Evolutionary conservation across 2,329 filamentous ascomycete species (phyloP), one percentile per base, ranked within the genome.

Genomic region (Pyricularia sp.): DNA sequence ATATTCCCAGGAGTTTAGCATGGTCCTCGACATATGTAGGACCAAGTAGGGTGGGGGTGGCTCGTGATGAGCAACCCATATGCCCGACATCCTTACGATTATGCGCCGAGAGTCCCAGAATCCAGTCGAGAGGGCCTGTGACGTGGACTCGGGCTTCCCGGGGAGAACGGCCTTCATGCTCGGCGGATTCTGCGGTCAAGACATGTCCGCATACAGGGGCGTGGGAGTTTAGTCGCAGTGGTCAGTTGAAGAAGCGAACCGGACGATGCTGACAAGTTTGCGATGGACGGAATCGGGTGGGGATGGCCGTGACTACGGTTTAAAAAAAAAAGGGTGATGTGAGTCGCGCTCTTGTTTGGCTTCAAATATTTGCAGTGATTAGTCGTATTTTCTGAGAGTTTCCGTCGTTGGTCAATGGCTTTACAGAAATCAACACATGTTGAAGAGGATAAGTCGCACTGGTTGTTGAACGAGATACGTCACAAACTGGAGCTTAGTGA

Each of bases 161-260:
- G 82, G 82, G 74, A 84, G 80, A 76, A 83, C 76, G 71, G 77
- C 80, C 77, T 79, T 82, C 81, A 82, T 83, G 76, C 77, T 74
- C 73, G 69, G n/a, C 26, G 55, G 14, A 30, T 25, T 64, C 68
- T 50, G 59, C 33, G 68, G 67, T 61, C 65, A 66, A 65, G 20
- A 70, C 74, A 74, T 73, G 55, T 66, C 72, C 59, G 26, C 70
- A 50, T 50, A 50, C 42, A 50, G 42, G 42, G 5, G 42, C 20
- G 42, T 50, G 4, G 42, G 42, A 50, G 42, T 50, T 50, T 2
- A 50, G 42, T n/a, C 17, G 10, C 42, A 50, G 42, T 50, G 42
- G 20, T n/a, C 42, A 50, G 42, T 50, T 50, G 42, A n/a, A 50
- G 42, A 50, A 50, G 20, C 42, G 20, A 50, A 20, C n/a, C 42